Conservation (phyloP, 495 filamentous ascomycete species). For the Xylaria intraflava region DNA sequence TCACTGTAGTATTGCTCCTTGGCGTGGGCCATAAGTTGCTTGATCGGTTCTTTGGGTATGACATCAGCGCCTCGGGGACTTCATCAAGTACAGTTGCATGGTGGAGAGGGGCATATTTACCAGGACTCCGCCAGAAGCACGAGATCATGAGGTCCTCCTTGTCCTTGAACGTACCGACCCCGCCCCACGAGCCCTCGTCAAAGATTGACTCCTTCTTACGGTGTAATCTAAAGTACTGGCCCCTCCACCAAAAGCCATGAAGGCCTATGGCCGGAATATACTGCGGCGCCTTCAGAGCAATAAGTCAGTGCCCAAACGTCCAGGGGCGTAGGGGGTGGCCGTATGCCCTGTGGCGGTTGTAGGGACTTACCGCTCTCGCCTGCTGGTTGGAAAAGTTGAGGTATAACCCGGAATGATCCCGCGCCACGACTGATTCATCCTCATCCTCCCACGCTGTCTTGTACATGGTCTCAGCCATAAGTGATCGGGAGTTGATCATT, state of each 20-base stretch:
- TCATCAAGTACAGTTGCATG: background rate
- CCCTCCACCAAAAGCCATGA: slow-evolving; percentile 37
- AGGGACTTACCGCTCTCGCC: slow-evolving; percentile 24
- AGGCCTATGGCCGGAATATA: slow-evolving; percentile 36
- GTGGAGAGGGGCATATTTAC: slow-evolving; percentile 10
- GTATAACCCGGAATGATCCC: slow-evolving; percentile 29
- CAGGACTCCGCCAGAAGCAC: slow-evolving; percentile 37
- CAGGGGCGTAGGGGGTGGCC: background rate
- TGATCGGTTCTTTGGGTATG: slow-evolving; percentile 48
- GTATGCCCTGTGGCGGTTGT: background rate
- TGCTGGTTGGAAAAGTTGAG: slow-evolving; percentile 43
- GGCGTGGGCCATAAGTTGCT: slow-evolving; percentile 50
- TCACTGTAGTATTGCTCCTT: slow-evolving; percentile 44
- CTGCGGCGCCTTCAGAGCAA: slow-evolving; percentile 19
- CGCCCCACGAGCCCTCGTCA: slow-evolving; percentile 18
- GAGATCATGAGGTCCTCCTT: slow-evolving; percentile 37
- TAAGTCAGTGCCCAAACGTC: background rate
- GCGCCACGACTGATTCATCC: slow-evolving; percentile 27
- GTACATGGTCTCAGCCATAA: slow-evolving; percentile 51
- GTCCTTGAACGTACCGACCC: slow-evolving; percentile 29
- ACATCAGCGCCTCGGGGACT: too few relatives aligned
- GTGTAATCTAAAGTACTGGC: slow-evolving; percentile 33
- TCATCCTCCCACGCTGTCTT: slow-evolving; percentile 48
- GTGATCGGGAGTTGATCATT: slow-evolving; percentile 45
- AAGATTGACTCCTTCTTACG: slow-evolving; percentile 31